A percentile compares a stretch with the other conserved stretches of the same genome.
phyloP scores from a whole-genome alignment of 2,329 filamentous ascomycete species.

The Cercospora nicotianae region DNA sequence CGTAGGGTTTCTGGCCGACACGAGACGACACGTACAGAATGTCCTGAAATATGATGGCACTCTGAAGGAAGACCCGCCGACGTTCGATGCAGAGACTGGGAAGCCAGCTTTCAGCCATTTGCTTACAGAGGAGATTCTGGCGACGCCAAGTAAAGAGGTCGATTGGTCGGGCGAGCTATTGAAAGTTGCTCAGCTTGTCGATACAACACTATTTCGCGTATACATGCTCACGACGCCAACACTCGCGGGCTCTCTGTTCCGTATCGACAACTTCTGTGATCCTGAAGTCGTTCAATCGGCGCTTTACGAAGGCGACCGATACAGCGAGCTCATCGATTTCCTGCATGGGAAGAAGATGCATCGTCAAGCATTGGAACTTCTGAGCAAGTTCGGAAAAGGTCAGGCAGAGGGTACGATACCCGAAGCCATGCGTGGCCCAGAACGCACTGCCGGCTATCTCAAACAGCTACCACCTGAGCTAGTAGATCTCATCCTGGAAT shows the following conservation, averaged over 20 bases:
- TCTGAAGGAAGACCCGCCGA: conserved; percentile 57
- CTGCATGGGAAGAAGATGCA: conserved; percentile 94
- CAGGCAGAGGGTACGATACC: conserved; percentile 49
- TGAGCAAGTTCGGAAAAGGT: conserved; percentile 73
- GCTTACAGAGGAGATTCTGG: conserved; percentile 31
- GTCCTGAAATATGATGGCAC: conserved; percentile 61
- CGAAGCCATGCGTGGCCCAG: conserved; percentile 71
- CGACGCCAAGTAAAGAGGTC: conserved; percentile 40
- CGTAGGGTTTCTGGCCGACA: conserved; percentile 84
- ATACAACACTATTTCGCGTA: conserved; percentile 89
- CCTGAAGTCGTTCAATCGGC: conserved; percentile 93
- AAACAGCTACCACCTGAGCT: conserved; percentile 82
- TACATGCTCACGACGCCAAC: conserved; percentile 91
- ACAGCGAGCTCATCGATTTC: conserved; percentile 95
- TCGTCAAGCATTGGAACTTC: conserved; percentile 76
- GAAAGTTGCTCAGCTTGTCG: conserved; percentile 78
- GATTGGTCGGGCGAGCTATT: conserved; percentile 71
- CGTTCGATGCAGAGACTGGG: conserved; percentile 42
- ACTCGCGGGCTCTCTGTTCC: conserved; percentile 84
- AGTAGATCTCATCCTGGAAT: conserved; percentile 88
- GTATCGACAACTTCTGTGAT: conserved; percentile 95
- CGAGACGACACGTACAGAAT: conserved; percentile 65
- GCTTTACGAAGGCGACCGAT: conserved; percentile 81
- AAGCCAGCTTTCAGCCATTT: conserved; percentile 49
- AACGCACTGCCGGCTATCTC: conserved; percentile 83